phyloP scores from a whole-genome alignment of 352 stramenopile genomes.

The Globisporangium sylvaticum region DNA sequence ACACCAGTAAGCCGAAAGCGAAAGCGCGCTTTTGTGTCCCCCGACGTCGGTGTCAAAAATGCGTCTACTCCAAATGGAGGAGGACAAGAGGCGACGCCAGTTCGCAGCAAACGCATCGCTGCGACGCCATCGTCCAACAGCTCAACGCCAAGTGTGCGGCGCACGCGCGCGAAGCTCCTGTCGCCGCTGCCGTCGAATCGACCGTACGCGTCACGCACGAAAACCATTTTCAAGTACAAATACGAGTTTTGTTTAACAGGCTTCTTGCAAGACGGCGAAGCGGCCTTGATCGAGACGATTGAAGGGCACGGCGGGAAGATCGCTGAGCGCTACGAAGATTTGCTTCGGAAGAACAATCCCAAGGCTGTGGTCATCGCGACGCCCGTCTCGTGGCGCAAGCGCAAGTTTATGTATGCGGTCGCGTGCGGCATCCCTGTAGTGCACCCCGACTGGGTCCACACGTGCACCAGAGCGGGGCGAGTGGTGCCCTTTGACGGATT shows the following conservation, averaged over 20 bases:
- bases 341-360: slow-evolving; percentile 37
- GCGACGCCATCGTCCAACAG: neutral
- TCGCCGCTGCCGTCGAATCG: slow-evolving; percentile 48
- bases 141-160: slow-evolving; percentile 36
- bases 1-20: slow-evolving; percentile 24
- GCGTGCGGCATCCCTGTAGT: slow-evolving; percentile 79
- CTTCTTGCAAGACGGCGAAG: slow-evolving; percentile 49
- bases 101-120: neutral
- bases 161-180: slow-evolving; percentile 42
- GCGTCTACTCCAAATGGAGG: neutral
- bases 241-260: slow-evolving; percentile 77
- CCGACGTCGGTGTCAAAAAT: slow-evolving; percentile 17
- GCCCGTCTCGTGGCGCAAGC: slow-evolving; percentile 66
- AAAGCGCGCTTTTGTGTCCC: slow-evolving; percentile 24
- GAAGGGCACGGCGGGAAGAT: slow-evolving; percentile 66
- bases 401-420: slow-evolving; percentile 79
- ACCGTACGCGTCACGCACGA: slow-evolving; percentile 43
- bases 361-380: slow-evolving; percentile 77
- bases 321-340: slow-evolving; percentile 38
- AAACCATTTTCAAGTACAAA: slow-evolving; percentile 67
- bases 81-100: neutral
- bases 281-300: slow-evolving; percentile 51
- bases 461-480: slow-evolving; percentile 43
- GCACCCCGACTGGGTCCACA: slow-evolving; percentile 76
- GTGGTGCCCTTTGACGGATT: slow-evolving; percentile 71